Evolutionary conservation across 805 yeast species (phyloP).

Genomic region (Saccharomycopsis sp.): DNA sequence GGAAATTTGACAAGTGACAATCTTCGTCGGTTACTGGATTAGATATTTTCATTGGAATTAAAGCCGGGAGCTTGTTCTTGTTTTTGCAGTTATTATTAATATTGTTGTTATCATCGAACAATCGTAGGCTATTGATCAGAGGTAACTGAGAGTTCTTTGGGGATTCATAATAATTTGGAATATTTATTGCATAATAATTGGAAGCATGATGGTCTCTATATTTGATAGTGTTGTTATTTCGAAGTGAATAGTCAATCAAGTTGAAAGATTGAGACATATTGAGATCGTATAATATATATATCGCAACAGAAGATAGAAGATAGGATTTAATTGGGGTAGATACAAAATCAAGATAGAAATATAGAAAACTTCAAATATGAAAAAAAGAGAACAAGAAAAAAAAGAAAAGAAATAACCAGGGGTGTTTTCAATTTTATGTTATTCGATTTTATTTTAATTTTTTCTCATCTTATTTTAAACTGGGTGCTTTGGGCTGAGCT

Average conservation of each 20-base stretch:
- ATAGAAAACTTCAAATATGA: too few species aligned
- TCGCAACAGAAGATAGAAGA: background rate
- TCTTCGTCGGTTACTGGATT: conserved; percentile 7
- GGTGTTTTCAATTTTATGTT: background rate
- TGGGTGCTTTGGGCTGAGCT: too few species aligned
- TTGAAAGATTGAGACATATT: background rate
- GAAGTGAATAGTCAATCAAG: background rate
- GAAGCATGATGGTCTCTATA: background rate
- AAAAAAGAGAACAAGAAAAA: background rate
- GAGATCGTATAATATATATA: background rate
- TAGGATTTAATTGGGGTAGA: background rate
- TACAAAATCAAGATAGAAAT: conserved; percentile 1
- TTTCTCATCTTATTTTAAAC: background rate
- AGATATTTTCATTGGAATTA: conserved; percentile 14
- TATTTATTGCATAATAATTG: conserved; percentile 9
- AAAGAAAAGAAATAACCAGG: background rate
- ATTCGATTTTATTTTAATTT: background rate
- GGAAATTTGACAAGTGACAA: background rate
- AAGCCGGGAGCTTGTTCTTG: conserved; percentile 10
- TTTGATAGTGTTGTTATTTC: background rate
- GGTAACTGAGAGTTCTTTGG: background rate
- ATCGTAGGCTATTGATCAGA: conserved; percentile 9
- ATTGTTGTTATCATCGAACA: background rate
- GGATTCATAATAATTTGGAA: background rate
- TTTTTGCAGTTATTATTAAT: background rate